Evolutionary conservation across 179 eudicot species (phyloP).

Genomic region (Actinidia arguta): DNA sequence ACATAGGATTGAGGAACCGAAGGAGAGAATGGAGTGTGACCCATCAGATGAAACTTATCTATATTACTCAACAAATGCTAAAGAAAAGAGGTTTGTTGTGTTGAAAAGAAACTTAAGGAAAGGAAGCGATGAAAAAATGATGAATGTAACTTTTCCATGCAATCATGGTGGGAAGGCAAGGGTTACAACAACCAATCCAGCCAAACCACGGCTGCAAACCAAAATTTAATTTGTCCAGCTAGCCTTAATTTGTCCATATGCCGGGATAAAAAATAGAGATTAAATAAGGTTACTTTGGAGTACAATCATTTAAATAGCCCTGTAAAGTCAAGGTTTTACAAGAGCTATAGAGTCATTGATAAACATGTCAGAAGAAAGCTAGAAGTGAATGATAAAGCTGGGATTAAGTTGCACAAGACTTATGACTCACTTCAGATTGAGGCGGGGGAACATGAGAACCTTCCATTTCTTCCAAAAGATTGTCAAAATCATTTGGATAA

Average conservation of each 20-base stretch:
- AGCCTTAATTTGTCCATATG: not conserved
- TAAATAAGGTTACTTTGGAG: not conserved
- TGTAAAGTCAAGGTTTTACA: not conserved
- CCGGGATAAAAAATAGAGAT: not conserved
- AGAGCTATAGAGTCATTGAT: not conserved
- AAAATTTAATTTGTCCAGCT: not conserved
- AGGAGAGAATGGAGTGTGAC: not conserved
- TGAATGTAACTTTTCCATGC: not conserved
- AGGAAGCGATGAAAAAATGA: not conserved
- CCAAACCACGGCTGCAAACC: not conserved
- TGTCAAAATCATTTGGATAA: too few species aligned
- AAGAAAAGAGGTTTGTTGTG: not conserved
- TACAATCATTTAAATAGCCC: not conserved
- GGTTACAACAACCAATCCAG: not conserved
- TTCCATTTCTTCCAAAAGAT: too few species aligned
- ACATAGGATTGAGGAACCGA: too few species aligned
- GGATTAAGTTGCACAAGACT: too few species aligned
- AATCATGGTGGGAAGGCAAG: not conserved
- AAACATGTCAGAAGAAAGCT: too few species aligned
- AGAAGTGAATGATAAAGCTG: too few species aligned
- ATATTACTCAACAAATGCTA: not conserved
- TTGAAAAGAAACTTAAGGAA: not conserved
- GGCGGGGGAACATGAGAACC: too few species aligned
- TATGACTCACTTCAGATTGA: too few species aligned
- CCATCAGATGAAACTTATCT: not conserved